A percentile compares a stretch with the other conserved stretches of the same genome.
These are phyloP conservation scores for Margaritispora aquatica DNA, from an alignment of 495 filamentous ascomycete species.

Conservation along the genomic window DNA sequence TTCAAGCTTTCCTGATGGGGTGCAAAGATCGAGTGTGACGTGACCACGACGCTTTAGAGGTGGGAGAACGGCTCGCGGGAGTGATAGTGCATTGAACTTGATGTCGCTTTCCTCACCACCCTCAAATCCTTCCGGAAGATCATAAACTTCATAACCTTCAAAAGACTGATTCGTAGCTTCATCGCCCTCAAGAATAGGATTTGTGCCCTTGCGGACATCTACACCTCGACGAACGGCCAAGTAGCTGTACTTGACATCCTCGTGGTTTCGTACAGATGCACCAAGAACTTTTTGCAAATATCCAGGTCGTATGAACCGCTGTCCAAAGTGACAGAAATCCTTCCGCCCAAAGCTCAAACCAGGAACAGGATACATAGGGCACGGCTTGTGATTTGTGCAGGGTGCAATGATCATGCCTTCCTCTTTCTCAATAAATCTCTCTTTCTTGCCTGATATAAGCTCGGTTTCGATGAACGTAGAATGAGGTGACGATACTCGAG, in stretches of 20 bases:
- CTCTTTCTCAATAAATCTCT: constrained; percentile 49
- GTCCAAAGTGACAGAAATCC: constrained; percentile 87
- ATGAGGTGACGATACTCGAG: constrained; percentile 63
- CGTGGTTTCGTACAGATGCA: constrained; percentile 67
- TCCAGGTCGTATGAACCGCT: constrained; percentile 76
- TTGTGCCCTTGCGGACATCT: constrained; percentile 37
- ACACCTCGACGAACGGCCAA: constrained; percentile 76
- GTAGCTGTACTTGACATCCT: constrained; percentile 86
- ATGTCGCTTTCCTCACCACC: constrained; percentile 5
- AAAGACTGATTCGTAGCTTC: constrained; percentile 44
- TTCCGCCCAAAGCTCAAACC: constrained; percentile 65
- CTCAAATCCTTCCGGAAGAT: constrained; percentile 9
- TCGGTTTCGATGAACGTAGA: constrained; percentile 28
- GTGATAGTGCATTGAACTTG: constrained; percentile 49
- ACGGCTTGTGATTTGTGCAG: constrained; percentile 84
- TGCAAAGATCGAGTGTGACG: constrained; percentile 86
- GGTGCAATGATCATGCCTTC: constrained; percentile 90
- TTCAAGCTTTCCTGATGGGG: constrained; percentile 78
- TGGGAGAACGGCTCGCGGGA: constrained; percentile 71
- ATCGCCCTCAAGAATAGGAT: constrained; percentile 30
- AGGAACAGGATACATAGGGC: constrained; percentile 75
- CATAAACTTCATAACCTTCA: constrained; percentile 37
- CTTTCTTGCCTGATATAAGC: constrained; percentile 22
- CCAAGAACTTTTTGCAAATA: constrained; percentile 78
- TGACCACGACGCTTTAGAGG: constrained; percentile 85